Base-by-base conservation (phyloP, 352 stramenopile genomes). In the Phytophthora citrophthora region DNA sequence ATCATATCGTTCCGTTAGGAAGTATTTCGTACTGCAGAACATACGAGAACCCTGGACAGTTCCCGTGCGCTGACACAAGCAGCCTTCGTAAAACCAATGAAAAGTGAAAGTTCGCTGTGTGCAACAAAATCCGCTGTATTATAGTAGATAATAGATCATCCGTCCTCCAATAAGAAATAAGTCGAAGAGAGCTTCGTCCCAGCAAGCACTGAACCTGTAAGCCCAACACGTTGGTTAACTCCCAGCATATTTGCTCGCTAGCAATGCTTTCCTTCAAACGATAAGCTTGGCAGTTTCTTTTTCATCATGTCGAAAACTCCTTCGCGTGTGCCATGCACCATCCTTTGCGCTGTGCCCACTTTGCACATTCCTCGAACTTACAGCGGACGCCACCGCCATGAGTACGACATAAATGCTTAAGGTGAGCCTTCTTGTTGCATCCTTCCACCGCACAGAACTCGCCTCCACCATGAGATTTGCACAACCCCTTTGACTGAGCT, bases 311-410 rank as follows among this genome's bases (percentile, higher is more conserved):
- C 23, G 70, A 67, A 64, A 87, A 80, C 51, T 93, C 80, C 67
- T 95, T 95, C 36, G 88, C 88, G 57, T 95, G 88, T 46, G 88
- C 83, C 88, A 95, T 95, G 68, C 88, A 95, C 86, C 86, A 95
- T 45, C 88, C 88, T 58, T 94, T 95, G 45, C 87, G 85, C 57
- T 96, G 88, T 18, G 88, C 85, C 86, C 88, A 94, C 62, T 96
- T 96, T 36, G 76, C 76, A 57, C 88, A 96, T 43, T 91, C 90
- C 13, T 75, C 44, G 57, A 87, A 68, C 64, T 94, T 94, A 71
- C 88, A 96, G 8, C 86, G 84, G 18, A 94, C 83, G 15, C 88
- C 88, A n/a, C 88, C 88, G 18, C 88, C 88, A 41, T 96, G 88
- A n/a, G 86, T 94, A 6, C 86, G 86, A 60, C 88, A 96, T 43